Percentiles rank a stretch among this genome's conserved stretches.
Conservation (phyloP, 805 yeast genomes). For the Ogataea wickerhamii region DNA sequence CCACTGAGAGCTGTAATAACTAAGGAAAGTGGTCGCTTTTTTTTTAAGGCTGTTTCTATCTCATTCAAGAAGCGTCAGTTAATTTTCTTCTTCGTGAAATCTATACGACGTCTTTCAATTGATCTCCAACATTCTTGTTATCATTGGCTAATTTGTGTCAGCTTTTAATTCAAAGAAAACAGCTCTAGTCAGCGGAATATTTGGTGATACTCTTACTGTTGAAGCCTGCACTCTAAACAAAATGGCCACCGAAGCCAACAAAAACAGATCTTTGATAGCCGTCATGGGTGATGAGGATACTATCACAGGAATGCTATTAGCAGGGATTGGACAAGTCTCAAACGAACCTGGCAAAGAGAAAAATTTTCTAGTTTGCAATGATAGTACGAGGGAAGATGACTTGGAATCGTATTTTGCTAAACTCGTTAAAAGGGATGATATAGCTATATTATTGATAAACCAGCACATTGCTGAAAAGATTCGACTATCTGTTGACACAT, state of each 20-base stretch:
- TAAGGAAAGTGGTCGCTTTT: too few species aligned
- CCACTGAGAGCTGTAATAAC: too few species aligned
- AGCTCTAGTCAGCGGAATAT: too few species aligned
- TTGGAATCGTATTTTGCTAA: conserved; percentile 70
- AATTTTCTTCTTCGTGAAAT: too few species aligned
- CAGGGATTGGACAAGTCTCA: conserved; percentile 89
- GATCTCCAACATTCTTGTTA: too few species aligned
- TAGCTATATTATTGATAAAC: conserved; percentile 88
- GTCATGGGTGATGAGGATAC: conserved; percentile 98
- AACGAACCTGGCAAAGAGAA: conserved; percentile 60
- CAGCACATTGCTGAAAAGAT: conserved; percentile 93
- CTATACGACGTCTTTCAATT: too few species aligned
- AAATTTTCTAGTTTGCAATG: conserved; percentile 78
- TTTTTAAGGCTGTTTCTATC: too few species aligned
- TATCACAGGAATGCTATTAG: conserved; percentile 90
- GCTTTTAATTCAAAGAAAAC: too few species aligned
- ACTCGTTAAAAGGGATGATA: conserved; percentile 80
- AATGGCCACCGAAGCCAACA: conserved; percentile 21
- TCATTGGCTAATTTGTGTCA: too few species aligned
- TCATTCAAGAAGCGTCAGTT: too few species aligned
- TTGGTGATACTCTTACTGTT: too few species aligned
- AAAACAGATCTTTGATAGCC: conserved; percentile 78
- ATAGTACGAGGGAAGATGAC: conserved; percentile 73
- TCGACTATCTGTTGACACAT: conserved; percentile 75
- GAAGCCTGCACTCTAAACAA: too few species aligned